Evolutionary conservation across 768 basidiomycete species (phyloP), one percentile per base, ranked within the genome.

Genomic region (Suillus cothurnatus): DNA sequence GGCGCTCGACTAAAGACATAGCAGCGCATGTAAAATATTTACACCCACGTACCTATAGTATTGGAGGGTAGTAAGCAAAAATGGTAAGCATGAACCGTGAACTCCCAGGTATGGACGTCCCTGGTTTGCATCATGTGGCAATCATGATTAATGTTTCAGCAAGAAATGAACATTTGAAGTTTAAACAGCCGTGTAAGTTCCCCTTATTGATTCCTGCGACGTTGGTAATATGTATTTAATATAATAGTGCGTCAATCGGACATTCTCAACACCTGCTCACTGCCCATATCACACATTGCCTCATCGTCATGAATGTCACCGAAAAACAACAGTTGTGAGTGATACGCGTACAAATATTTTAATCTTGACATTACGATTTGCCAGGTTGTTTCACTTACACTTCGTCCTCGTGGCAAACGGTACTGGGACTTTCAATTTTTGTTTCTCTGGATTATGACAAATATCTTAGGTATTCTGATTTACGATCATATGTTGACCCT

Each of bases 401-500:
- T 3, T 58, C 15, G 36, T 7, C 5, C n/a, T 65, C 11, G 47
- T 65, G 23, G 64, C 64, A 31, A n/a, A 61, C 36, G 50, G 66
- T 67, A 43, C 36, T 45, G 53, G 19, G 21, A 4, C 12, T 52
- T 36, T 53, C 26, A 2, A 32, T 21, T 17, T 43, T 31, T 32
- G 47, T 14, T 14, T 36, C 26, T 32, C 53, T n/a, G 12, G 9
- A 56, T 11, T 19, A 7, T 58, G 17, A 34, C 47, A 34, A 6
- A 23, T 50, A 7, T 23, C 3, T 19, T 64, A 78, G 77, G 67
- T 15, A 26, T 77, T 1, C 61, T 77, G 39, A 70, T 71, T 39
- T 78, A 76, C 67, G 76, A 78, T 68, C 71, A 71, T 62, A 5
- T 70, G 36, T 50, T 77, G 61, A 78, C 77, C 5, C 68, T 77